Evolutionary conservation across 176 grass and related monocot species (phyloP).

Genomic region (Aegilops speltoides): DNA sequence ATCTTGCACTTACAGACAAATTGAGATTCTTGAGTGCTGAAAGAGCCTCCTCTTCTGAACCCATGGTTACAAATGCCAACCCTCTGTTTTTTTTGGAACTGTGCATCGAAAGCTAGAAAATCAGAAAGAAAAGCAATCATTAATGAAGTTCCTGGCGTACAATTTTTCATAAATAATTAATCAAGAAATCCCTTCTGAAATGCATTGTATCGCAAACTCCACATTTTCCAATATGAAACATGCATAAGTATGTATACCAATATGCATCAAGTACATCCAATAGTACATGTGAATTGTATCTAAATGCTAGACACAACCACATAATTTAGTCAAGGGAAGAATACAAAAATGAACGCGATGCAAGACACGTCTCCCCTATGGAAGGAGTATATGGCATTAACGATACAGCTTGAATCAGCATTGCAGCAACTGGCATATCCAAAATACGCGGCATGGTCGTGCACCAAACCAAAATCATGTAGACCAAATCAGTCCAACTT

Average conservation of each 20-base stretch:
- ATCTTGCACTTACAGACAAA: slow-evolving; percentile 60
- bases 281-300: neutral
- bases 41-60: slow-evolving; percentile 75
- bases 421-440: neutral
- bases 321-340: neutral
- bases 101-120: slow-evolving; percentile 84
- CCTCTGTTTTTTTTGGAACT: slow-evolving; percentile 82
- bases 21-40: slow-evolving; percentile 59
- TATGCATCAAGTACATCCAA: neutral
- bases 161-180: neutral
- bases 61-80: slow-evolving; percentile 92
- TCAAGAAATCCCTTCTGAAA: slow-evolving; percentile 1
- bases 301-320: neutral
- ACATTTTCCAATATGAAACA: neutral
- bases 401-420: neutral
- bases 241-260: neutral
- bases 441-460: neutral
- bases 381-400: neutral
- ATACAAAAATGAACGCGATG: neutral
- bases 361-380: neutral
- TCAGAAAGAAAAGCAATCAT: slow-evolving; percentile 28
- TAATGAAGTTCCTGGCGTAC: neutral
- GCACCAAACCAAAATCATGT: neutral
- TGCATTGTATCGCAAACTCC: neutral
- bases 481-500: neutral